Base-by-base conservation (phyloP, 306 rosid species). In the Abrus pulchellus region DNA sequence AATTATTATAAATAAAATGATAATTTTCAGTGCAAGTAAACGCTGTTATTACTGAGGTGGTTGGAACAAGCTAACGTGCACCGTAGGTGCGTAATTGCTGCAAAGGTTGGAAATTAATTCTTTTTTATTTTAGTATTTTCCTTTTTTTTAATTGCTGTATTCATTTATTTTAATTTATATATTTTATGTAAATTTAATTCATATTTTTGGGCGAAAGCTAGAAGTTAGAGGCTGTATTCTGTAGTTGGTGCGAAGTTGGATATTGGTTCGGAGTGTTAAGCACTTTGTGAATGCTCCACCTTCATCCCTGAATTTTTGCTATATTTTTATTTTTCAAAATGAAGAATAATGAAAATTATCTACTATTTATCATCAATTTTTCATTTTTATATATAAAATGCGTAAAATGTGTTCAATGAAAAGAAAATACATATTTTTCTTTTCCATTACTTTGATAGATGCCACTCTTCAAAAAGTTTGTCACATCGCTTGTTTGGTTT, bases 1-100 rank as follows among this genome's bases (percentile, higher is more conserved):
- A 67, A 68, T 65, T 67, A 84, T 74, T 76, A 62, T 44, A 76
- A 86, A 75, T 79, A 79, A 86, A 75, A 56, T 34, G 80, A 82
- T 76, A 68, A 86, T 71, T 86, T 83, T 79, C 48, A 44, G 57
- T 32, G 77, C 72, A 74, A 84, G 79, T 79, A 81, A 87, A 74
- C 87, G 78, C 78, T 10, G 68, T 75, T 80, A 69, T 82, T 82
- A 65, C 84, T 43, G 83, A 69, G 59, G 76, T 53, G 1, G 87
- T 54, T 69, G 85, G 72, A 40, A 40, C 72, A 34, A 11, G 55
- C 77, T 76, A 86, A 82, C 84, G 82, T 82, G 89, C 82, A 71
- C 86, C 68, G 28, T 78, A 3, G 55, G 88, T 75, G 84, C 79
- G 59, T 82, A 65, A 81, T 85, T 38, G 11, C 80, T 44, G 61